Conservation (phyloP, 2,329 filamentous ascomycete species). For the Alternaria sp. region DNA sequence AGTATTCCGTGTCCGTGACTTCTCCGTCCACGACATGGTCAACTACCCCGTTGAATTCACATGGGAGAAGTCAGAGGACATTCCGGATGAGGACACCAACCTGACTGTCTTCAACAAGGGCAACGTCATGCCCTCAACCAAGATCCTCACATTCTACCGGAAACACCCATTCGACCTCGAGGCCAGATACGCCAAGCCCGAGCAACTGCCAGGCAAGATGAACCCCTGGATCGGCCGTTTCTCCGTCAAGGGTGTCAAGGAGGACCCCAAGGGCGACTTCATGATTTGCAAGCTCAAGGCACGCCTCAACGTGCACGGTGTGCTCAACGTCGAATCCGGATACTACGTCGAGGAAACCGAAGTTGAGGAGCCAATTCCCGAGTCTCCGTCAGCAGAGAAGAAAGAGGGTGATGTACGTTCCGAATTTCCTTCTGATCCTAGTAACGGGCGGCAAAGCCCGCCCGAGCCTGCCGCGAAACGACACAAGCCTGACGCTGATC, state of each 20-base stretch:
- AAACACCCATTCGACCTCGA: slow-evolving; percentile 98
- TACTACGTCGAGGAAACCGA: slow-evolving; percentile 99
- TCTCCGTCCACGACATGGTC: slow-evolving; percentile 95
- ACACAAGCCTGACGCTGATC: slow-evolving; percentile 32
- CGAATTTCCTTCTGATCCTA: slow-evolving; percentile 28
- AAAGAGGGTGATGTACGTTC: slow-evolving; percentile 75
- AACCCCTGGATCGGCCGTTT: slow-evolving; percentile 97
- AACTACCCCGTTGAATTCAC: slow-evolving; percentile 98
- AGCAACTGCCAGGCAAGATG: slow-evolving; percentile 83
- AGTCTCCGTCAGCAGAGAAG: slow-evolving; percentile 62
- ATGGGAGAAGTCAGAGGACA: slow-evolving; percentile 98
- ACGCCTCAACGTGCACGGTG: slow-evolving; percentile 92
- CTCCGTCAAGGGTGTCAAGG: slow-evolving; percentile 96
- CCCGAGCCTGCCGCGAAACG: slow-evolving; percentile 41
- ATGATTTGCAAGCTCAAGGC: slow-evolving; percentile 99
- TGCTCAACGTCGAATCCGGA: slow-evolving; percentile 93
- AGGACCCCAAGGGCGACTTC: slow-evolving; percentile 91
- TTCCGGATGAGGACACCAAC: slow-evolving; percentile 97
- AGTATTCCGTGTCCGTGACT: slow-evolving; percentile 98
- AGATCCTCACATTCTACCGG: slow-evolving; percentile 98
- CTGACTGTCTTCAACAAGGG: slow-evolving; percentile 97
- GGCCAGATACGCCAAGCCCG: slow-evolving; percentile 88
- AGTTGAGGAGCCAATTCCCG: slow-evolving; percentile 89
- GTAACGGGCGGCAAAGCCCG: slow-evolving; percentile 28
- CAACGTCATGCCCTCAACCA: slow-evolving; percentile 96